These are phyloP conservation scores for Trebouxiophyceae sp. DNA, from an alignment of 163 green algal species.

Conservation along the genomic window DNA sequence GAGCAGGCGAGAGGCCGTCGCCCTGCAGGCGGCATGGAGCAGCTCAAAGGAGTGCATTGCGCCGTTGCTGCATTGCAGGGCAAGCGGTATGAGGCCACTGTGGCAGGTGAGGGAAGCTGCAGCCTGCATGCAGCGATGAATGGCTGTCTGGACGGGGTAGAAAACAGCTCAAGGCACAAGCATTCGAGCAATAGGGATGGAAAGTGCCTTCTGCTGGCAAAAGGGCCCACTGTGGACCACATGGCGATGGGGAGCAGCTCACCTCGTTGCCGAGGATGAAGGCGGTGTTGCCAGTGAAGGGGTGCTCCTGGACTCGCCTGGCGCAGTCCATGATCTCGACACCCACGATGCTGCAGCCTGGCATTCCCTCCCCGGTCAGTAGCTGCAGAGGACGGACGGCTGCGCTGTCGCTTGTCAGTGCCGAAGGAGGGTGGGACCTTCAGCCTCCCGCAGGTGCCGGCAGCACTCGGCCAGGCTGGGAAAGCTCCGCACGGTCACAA, in stretches of 20 bases:
- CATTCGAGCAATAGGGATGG: too few relatives aligned
- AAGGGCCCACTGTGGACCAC: too few relatives aligned
- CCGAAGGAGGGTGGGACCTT: too few relatives aligned
- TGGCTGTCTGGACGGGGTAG: too few relatives aligned
- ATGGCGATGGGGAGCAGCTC: too few relatives aligned
- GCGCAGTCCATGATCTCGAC: constrained; percentile 74
- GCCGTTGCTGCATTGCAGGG: not conserved
- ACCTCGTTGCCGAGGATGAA: constrained; percentile 91
- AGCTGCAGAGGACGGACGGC: too few relatives aligned
- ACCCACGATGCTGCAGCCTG: constrained; percentile 68
- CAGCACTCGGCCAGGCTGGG: constrained; percentile 52
- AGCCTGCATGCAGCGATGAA: not conserved
- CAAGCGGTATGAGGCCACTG: not conserved
- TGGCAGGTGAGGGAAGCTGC: not conserved
- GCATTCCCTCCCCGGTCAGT: constrained; percentile 18
- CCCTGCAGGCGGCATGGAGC: constrained; percentile 32
- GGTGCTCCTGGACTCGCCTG: constrained; percentile 51
- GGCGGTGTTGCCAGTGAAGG: constrained; percentile 65
- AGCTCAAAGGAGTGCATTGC: too few relatives aligned
- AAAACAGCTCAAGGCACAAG: too few relatives aligned
- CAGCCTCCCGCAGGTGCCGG: constrained; percentile 30
- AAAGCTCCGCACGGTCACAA: constrained; percentile 64
- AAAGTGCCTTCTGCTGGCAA: too few relatives aligned
- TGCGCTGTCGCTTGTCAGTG: too few relatives aligned
- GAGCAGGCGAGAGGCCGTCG: constrained; percentile 63